Evolutionary conservation across 192 early-diverging fungal species (phyloP).

Genomic region (Obelidium mucronatum): DNA sequence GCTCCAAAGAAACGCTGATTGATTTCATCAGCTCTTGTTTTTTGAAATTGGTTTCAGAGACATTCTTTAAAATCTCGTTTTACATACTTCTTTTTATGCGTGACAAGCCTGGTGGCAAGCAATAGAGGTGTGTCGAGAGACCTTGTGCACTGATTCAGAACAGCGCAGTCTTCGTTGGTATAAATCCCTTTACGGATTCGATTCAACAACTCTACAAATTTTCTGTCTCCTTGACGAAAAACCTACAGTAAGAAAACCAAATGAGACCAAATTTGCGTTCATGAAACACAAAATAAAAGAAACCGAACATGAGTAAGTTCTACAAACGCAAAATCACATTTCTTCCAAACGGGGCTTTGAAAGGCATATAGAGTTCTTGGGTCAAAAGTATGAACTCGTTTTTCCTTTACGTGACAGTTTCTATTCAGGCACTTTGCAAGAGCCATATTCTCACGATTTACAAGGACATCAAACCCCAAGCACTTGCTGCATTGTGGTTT

Average conservation of each 20-base stretch:
- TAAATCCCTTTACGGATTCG: slow-evolving; percentile 7
- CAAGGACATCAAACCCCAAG: background rate
- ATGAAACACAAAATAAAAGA: too few species aligned
- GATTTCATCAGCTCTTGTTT: background rate
- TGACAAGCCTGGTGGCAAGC: slow-evolving; percentile 6
- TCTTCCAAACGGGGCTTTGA: slow-evolving; percentile 15
- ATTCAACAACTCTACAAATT: slow-evolving; percentile 27
- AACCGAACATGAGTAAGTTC: slow-evolving; percentile 31
- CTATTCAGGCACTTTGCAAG: background rate
- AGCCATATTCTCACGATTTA: background rate
- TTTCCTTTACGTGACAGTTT: background rate
- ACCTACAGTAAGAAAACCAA: background rate
- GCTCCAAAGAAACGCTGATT: slow-evolving; percentile 16
- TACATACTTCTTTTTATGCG: slow-evolving; percentile 1
- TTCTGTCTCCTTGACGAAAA: slow-evolving; percentile 17
- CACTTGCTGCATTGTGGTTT: background rate
- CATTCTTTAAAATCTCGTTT: background rate
- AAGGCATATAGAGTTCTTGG: slow-evolving; percentile 17
- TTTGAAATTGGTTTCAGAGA: background rate
- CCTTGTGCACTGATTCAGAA: slow-evolving; percentile 22
- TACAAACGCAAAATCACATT: background rate
- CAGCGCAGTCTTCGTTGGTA: background rate
- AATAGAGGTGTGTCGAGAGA: background rate
- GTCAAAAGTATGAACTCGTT: background rate
- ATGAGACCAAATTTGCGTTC: too few species aligned